Conservation (phyloP, 371 early-diverging fungal genomes). For the Parasitella parasitica region DNA sequence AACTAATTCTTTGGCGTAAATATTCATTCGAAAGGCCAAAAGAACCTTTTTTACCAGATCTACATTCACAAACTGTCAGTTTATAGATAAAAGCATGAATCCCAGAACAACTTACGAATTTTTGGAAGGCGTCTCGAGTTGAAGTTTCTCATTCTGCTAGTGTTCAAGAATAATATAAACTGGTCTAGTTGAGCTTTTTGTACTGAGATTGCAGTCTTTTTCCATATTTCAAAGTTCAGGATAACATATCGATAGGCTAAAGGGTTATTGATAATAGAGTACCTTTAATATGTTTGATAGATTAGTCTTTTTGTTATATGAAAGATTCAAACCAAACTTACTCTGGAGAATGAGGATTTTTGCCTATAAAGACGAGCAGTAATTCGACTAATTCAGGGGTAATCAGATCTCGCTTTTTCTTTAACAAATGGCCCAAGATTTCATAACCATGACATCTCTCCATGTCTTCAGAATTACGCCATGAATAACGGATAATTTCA, state of each 20-base stretch:
- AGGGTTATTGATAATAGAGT: conserved; percentile 66
- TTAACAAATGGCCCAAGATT: conserved; percentile 66
- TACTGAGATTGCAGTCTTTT: conserved; percentile 55
- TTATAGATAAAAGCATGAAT: not conserved
- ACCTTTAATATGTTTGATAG: conserved; percentile 27
- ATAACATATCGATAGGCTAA: conserved; percentile 66
- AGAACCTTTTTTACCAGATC: conserved; percentile 66
- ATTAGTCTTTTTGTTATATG: not conserved
- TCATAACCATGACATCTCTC: conserved; percentile 73
- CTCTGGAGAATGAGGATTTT: conserved; percentile 53
- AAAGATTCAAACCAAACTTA: no score
- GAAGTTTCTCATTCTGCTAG: conserved; percentile 55
- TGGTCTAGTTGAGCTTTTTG: conserved; percentile 66
- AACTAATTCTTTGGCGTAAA: conserved; percentile 57
- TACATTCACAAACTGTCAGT: conserved; percentile 7
- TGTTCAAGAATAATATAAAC: conserved; percentile 62
- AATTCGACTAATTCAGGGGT: conserved; percentile 62
- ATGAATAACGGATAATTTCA: conserved; percentile 64
- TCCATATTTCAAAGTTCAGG: conserved; percentile 76
- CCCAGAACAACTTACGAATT: conserved; percentile 50
- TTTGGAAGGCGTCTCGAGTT: conserved; percentile 64
- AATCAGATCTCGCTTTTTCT: conserved; percentile 62
- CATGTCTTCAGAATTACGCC: conserved; percentile 78
- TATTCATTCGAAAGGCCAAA: conserved; percentile 60
- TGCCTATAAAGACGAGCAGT: conserved; percentile 67